Percentiles rank a stretch among this genome's conserved stretches.
These are phyloP conservation scores for Stephanodiscus triporus DNA, from an alignment of 108 stramenopile species.

Conservation along the genomic window DNA sequence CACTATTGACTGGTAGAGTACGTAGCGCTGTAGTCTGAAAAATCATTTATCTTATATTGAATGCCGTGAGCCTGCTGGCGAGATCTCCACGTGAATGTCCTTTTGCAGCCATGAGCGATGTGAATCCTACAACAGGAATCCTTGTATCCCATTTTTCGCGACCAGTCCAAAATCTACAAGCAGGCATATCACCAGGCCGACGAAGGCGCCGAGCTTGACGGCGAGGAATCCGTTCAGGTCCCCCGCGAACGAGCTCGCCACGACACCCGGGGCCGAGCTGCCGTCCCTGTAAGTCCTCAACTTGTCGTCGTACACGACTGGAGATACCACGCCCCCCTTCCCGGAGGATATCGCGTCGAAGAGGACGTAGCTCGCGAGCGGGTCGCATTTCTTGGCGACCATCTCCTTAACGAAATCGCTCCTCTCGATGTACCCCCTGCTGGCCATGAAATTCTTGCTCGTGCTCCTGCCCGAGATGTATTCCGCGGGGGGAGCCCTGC, in stretches of 20 bases:
- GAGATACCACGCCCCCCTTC: constrained; percentile 48
- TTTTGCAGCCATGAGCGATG: too few relatives aligned
- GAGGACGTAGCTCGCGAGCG: constrained; percentile 43
- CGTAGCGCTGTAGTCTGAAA: too few relatives aligned
- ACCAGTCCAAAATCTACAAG: constrained; percentile 50
- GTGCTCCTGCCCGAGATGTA: constrained; percentile 34
- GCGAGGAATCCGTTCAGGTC: constrained; percentile 45
- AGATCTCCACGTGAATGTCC: too few relatives aligned
- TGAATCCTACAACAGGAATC: constrained; percentile 43
- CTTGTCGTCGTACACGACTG: constrained; percentile 36
- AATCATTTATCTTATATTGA: too few relatives aligned
- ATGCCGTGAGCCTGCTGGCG: too few relatives aligned
- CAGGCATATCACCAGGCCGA: constrained; percentile 45
- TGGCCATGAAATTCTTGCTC: constrained; percentile 40
- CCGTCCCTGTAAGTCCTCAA: constrained; percentile 33
- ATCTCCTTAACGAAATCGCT: constrained; percentile 46
- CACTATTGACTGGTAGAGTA: too few relatives aligned
- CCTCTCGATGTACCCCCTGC: constrained; percentile 48
- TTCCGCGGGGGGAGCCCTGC: constrained; percentile 35
- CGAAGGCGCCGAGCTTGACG: constrained; percentile 47
- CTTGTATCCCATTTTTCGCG: constrained; percentile 47
- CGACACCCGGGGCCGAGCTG: constrained; percentile 6
- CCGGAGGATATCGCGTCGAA: constrained; percentile 52
- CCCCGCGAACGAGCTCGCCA: constrained; percentile 29
- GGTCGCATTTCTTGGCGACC: constrained; percentile 37